These are phyloP conservation scores for Populus alba DNA, from an alignment of 345 rosid genomes.

Conservation along the genomic window DNA sequence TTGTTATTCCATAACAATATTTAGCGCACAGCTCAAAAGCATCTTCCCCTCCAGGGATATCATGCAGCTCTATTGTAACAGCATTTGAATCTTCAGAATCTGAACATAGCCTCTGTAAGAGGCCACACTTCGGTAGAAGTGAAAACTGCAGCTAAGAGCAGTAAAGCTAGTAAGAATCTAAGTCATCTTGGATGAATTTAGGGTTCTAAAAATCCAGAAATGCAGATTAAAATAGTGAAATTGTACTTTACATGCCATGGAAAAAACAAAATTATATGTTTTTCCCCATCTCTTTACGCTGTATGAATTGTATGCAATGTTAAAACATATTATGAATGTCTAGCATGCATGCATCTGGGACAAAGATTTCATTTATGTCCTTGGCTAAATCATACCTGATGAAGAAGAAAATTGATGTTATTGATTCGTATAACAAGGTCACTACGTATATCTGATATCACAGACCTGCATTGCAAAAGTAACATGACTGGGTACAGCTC, in stretches of 20 bases:
- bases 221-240: background rate
- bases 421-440: conserved; percentile 66
- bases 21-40: conserved; percentile 95
- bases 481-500: conserved; percentile 3
- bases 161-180: conserved; percentile 24
- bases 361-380: background rate
- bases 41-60: conserved; percentile 90
- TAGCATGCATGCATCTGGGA: background rate
- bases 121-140: conserved; percentile 88
- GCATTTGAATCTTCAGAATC: conserved; percentile 43
- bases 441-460: conserved; percentile 57
- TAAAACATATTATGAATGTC: background rate
- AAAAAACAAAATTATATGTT: too few species aligned
- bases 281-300: too few species aligned
- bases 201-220: background rate
- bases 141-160: conserved; percentile 63
- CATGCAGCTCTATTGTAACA: conserved; percentile 67
- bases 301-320: background rate
- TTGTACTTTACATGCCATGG: background rate
- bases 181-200: background rate
- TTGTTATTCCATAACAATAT: conserved; percentile 90
- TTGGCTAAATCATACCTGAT: conserved; percentile 51
- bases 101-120: conserved; percentile 56
- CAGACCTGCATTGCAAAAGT: conserved; percentile 51
- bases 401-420: conserved; percentile 67